Conservation (phyloP, 2,329 filamentous ascomycete species). For the Nemania abortiva region DNA sequence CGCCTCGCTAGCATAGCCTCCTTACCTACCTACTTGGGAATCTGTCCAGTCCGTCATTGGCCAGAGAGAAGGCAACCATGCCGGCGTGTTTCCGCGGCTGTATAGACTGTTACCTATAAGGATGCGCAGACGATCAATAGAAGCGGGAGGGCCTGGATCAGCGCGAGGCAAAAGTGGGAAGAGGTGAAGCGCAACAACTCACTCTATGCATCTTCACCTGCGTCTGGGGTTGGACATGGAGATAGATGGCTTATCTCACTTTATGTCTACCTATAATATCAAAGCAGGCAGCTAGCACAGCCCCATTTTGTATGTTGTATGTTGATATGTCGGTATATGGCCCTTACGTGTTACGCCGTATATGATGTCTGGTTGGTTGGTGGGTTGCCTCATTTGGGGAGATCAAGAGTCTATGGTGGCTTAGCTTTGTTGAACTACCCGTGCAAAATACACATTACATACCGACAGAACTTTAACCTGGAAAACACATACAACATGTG, state of each 20-base stretch:
- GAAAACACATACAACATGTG: too few relatives aligned
- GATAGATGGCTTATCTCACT: background rate
- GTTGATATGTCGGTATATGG: background rate
- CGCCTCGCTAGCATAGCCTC: slow-evolving; percentile 37
- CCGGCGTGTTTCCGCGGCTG: background rate
- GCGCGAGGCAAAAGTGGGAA: background rate
- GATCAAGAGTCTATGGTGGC: background rate
- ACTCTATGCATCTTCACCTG: too few relatives aligned
- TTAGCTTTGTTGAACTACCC: background rate
- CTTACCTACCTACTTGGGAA: slow-evolving; percentile 38
- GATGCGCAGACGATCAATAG: background rate
- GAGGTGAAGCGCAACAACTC: background rate
- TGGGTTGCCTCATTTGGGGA: background rate
- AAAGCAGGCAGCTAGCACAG: background rate
- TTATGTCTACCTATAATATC: background rate
- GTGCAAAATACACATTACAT: too few relatives aligned
- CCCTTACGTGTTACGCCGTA: background rate
- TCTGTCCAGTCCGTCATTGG: slow-evolving; percentile 18
- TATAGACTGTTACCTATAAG: background rate
- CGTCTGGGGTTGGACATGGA: background rate
- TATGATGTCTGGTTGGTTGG: background rate
- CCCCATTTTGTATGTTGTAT: background rate
- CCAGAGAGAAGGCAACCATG: background rate
- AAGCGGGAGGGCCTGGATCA: background rate
- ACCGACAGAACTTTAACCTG: too few relatives aligned